Base-by-base conservation (phyloP, 164 flowering plant species). In the Nymphaea colorata region DNA sequence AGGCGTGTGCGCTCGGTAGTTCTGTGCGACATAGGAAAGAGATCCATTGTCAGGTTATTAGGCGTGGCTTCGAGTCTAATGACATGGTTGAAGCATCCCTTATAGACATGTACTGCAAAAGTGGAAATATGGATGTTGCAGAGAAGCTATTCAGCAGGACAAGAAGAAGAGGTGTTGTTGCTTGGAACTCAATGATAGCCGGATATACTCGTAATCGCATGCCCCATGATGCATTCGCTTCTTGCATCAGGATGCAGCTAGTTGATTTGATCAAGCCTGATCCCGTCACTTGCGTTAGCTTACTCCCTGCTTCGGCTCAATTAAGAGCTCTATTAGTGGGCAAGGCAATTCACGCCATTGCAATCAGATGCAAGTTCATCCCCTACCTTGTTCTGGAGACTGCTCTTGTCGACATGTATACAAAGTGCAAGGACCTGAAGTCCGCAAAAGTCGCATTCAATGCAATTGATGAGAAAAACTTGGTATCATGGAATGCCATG, bases 101-200 rank as follows among this genome's bases (percentile, higher is more conserved):
- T 7, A 41, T 87, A n/a, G 84, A 87, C 77, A 80, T 90, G 91
- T 87, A 85, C 67, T 67, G 82, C 18, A 85, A 90, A 76, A 85
- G 88, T 70, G 76, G 82, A 62, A 47, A 18, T 17, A 71, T 85
- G 72, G 81, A 68, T 43, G 79, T 73, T 44, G 86, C 89, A 0
- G 82, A 84, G 76, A 75, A 75, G 71, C 42, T 81, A 55, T 86
- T 83, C 68, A 64, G 71, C n/a, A 64, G 67, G 66, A 73, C 78
- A 55, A 43, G 64, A 15, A 41, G 64, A 10, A 79, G 68, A 67
- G 82, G 69, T 55, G 43, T 81, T 59, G 87, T 82, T 44, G 72
- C 76, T 71, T 87, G 86, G 87, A 87, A 86, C 77, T 81, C 85
- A 15, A 72, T 87, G 79, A 79, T 89, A 10, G 81, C 82, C 60